Conservation (phyloP, 805 yeast genomes). For the Candida vartiovaarae region DNA sequence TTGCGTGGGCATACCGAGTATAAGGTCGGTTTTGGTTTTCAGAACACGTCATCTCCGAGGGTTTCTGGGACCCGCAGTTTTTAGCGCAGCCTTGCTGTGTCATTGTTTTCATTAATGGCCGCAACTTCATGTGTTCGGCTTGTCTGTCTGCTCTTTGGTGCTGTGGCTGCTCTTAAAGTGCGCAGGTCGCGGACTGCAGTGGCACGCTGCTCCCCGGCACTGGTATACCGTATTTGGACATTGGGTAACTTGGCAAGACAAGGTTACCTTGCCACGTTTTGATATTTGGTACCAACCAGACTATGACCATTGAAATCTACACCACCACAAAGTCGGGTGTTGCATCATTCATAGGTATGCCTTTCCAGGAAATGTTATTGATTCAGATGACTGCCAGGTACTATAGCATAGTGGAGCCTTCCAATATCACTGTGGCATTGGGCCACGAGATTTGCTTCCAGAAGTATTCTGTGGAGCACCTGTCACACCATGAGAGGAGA, state of each 20-base stretch:
- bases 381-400: constrained; percentile 41
- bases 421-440: constrained; percentile 1
- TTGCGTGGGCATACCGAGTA: not conserved
- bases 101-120: not conserved
- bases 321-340: constrained; percentile 34
- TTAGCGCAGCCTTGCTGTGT: no score
- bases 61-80: no score
- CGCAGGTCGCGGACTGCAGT: constrained; percentile 6
- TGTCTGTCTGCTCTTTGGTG: constrained; percentile 40
- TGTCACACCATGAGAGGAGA: constrained; percentile 27
- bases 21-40: no score
- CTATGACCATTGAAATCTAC: constrained; percentile 36
- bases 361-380: constrained; percentile 43
- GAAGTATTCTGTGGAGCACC: constrained; percentile 36
- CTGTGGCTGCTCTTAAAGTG: constrained; percentile 37
- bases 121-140: constrained; percentile 5
- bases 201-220: constrained; percentile 29
- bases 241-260: constrained; percentile 19
- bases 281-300: constrained; percentile 49
- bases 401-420: constrained; percentile 26
- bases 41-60: no score
- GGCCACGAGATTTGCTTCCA: constrained; percentile 27
- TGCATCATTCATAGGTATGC: constrained; percentile 44
- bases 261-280: constrained; percentile 28
- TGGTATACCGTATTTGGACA: constrained; percentile 43